Base-by-base conservation (phyloP, 2,329 filamentous ascomycete species). In the Dothiorella sarmentorum region DNA sequence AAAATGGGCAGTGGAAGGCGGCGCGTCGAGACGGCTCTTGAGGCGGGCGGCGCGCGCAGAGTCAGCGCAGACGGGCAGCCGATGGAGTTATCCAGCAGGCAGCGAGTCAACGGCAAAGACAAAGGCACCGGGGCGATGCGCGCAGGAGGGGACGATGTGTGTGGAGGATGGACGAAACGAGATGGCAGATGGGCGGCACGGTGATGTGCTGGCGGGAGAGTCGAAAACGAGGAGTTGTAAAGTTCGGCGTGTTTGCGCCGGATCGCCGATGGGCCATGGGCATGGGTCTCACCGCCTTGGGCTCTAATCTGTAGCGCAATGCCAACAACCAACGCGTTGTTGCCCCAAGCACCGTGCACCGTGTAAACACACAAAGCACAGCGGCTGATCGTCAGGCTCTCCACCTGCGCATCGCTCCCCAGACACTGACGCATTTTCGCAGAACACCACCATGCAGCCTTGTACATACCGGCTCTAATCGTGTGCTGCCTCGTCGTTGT, bases 381-480 rank as follows among this genome's bases (percentile, higher is more conserved):
- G 15, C 49, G 49, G 49, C 33, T 53, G 49, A 53, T 53, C 49
- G 49, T 26, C 49, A 7, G 33, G 29, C 53, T 44, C 53, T 56
- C 53, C 53, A 56, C 53, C 40, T 33, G 55, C 55, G 42, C 29
- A 29, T 38, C 55, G 13, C 31, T 47, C 43, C 44, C 43, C 29
- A 47, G 49, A 53, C 49, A 53, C 49, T 42, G 49, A 40, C 35
- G 49, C 49, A 53, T 15, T 18, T 35, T 11, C 49, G 22, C 47
- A 22, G 27, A 9, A 22, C 33, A 53, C 35, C 35, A 29, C 31
- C 49, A 53, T 53, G 49, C 49, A 53, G 55, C 55, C 42, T 22
- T 58, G 55, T 58, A 58, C 55, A 58, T 58, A 58, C 55, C 37
- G 49, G 29, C 27, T 40, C 35, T 58, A 22, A 42, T 31, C 35